These are phyloP conservation scores for Sphagnum contortum DNA, from an alignment of 225 moss, liverwort and hornwort genomes.

Conservation along the genomic window DNA sequence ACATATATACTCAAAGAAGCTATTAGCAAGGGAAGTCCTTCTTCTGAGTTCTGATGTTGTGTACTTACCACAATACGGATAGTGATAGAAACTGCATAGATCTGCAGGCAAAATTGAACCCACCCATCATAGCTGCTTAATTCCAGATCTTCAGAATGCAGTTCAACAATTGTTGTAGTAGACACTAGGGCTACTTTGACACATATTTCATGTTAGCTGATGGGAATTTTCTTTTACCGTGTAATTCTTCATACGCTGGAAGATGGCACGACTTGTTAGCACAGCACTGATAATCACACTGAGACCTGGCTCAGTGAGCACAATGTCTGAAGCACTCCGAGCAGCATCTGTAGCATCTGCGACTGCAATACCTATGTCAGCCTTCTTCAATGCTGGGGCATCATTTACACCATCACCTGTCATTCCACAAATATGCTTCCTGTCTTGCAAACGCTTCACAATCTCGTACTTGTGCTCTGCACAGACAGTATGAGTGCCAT, in stretches of 20 bases:
- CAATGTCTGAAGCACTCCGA: slow-evolving; percentile 75
- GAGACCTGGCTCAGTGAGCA: slow-evolving; percentile 79
- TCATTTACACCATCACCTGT: slow-evolving; percentile 94
- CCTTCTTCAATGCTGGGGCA: slow-evolving; percentile 83
- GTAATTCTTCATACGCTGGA: slow-evolving; percentile 90
- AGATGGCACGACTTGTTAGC: slow-evolving; percentile 63
- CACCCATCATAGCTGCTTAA: background rate
- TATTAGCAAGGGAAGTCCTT: no score
- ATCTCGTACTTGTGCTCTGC: slow-evolving; percentile 91
- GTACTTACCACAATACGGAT: slow-evolving; percentile 65
- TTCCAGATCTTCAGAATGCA: no score
- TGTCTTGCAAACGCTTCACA: slow-evolving; percentile 50
- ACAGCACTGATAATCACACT: slow-evolving; percentile 83
- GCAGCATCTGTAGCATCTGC: slow-evolving; percentile 87
- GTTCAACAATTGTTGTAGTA: no score
- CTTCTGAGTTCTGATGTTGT: no score
- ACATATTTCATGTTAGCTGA: no score
- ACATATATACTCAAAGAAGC: no score
- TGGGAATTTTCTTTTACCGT: slow-evolving; percentile 24
- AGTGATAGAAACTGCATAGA: slow-evolving; percentile 76
- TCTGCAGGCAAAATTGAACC: slow-evolving; percentile 20
- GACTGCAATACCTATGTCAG: slow-evolving; percentile 92
- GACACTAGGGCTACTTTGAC: no score
- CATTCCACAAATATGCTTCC: slow-evolving; percentile 72
- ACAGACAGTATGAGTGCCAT: background rate